Percentiles rank a stretch among this genome's conserved stretches.
Conservation (phyloP, 2,329 filamentous ascomycete genomes). For the Colletotrichum viniferum region DNA sequence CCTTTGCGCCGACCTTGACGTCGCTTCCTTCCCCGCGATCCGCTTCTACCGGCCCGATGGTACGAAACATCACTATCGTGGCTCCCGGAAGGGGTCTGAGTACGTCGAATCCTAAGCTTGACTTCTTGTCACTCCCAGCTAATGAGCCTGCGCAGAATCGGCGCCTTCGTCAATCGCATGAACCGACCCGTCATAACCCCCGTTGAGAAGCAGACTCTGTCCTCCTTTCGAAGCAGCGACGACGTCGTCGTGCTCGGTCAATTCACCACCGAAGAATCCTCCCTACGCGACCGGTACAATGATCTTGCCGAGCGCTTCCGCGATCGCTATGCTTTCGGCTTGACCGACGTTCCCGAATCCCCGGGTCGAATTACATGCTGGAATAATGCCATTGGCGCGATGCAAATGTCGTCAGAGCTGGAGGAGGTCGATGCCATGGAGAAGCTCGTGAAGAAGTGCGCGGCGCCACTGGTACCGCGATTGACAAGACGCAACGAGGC, state of each 20-base stretch:
- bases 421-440: conserved; percentile 35
- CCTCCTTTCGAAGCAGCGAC: conserved; percentile 40
- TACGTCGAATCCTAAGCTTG: conserved; percentile 26
- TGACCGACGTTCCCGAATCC: conserved; percentile 12
- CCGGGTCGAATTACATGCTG: conserved; percentile 38
- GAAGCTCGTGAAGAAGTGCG: conserved; percentile 41
- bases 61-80: conserved; percentile 43
- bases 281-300: conserved; percentile 33
- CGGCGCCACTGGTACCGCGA: conserved; percentile 44
- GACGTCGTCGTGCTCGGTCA: conserved; percentile 47
- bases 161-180: conserved; percentile 31
- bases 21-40: conserved; percentile 52
- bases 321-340: conserved; percentile 48
- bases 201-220: conserved; percentile 30
- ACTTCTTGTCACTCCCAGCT: conserved; percentile 2
- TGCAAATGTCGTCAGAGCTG: conserved; percentile 36
- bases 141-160: conserved; percentile 25
- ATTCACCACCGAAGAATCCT: conserved; percentile 31
- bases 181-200: conserved; percentile 30
- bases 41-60: conserved; percentile 43
- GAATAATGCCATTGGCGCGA: conserved; percentile 43
- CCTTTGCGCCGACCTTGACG: conserved; percentile 44
- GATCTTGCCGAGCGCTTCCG: conserved; percentile 37
- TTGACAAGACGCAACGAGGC: conserved; percentile 50
- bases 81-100: conserved; percentile 42